Evolutionary conservation across 2,329 filamentous ascomycete species (phyloP), one percentile per base, ranked within the genome.

Genomic region (Elsinoe arachidis): DNA sequence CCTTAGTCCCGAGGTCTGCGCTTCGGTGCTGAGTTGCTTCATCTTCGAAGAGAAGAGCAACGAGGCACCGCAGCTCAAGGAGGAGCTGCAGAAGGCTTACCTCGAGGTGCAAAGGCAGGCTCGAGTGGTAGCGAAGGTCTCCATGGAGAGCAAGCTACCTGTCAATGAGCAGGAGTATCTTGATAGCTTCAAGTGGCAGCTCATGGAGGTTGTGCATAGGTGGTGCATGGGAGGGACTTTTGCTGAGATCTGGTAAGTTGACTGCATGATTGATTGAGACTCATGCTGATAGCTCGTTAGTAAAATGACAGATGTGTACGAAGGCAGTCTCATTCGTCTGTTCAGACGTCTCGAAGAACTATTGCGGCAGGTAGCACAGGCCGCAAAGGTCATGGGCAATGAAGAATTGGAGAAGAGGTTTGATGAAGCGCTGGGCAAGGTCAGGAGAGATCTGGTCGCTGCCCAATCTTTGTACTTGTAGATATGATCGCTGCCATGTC

Each of bases 291-390:
- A 63, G 23, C 12, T 14, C 12, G 12, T 35, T 49, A 95, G 92
- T 75, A 95, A 95, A 89, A 96, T 99, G 91, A 97, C 93, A 26
- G 92, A 96, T 66, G 89, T 92, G 26, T 99, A 96, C 73, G 93
- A 99, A 76, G 93, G 93, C 60, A 96, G 90, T 59, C 77, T 99
- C 60, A 97, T 99, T 65, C 90, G 93, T 51, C 84, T 96, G 38
- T 99, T 99, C 83, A 87, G 93, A 56, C 88, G 93, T 17, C 79
- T 99, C 33, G 93, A 99, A 73, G 93, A 99, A 74, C 79, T 96
- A 58, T 78, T 99, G 35, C 83, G 93, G 63, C 93, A 99, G 73
- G 95, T 97, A 81, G 92, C 87, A 14, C 88, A 97, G 74, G 93
- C 92, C 21, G 83, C 88, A 63, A 97, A 96, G 76, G 92, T 96